phyloP scores from a whole-genome alignment of 768 basidiomycete genomes.

The Suillus cothurnatus region DNA sequence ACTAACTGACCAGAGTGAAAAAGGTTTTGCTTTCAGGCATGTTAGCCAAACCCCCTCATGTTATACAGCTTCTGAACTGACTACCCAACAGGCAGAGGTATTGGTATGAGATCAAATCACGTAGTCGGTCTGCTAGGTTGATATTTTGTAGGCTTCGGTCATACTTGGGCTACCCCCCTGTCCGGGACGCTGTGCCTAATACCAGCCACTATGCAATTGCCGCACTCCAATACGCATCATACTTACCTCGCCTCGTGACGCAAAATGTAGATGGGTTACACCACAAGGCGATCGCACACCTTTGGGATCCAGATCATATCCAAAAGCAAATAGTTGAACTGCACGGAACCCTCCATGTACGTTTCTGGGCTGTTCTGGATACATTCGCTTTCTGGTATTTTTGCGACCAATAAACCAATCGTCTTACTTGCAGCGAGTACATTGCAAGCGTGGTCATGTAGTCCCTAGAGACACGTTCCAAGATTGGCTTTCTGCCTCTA shows the following conservation, averaged over 20 bases:
- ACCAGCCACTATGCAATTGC: conserved; percentile 88
- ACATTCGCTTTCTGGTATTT: background rate
- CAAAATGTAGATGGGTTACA: conserved; percentile 96
- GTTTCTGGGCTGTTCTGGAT: conserved; percentile 17
- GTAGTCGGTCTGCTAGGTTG: background rate
- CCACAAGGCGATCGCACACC: conserved; percentile 66
- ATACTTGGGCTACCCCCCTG: conserved; percentile 84
- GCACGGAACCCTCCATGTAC: conserved; percentile 85
- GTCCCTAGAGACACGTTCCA: conserved; percentile 73
- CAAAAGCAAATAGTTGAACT: conserved; percentile 68
- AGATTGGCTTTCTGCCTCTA: conserved; percentile 64
- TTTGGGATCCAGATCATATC: conserved; percentile 41
- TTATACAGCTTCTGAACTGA: conserved; percentile 2
- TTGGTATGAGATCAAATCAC: conserved; percentile 47
- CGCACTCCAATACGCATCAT: conserved; percentile 71
- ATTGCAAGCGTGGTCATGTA: conserved; percentile 75
- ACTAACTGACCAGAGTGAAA: conserved; percentile 68
- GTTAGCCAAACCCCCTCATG: conserved; percentile 30
- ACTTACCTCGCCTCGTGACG: conserved; percentile 70
- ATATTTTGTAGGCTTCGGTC: conserved; percentile 55
- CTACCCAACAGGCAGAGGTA: conserved; percentile 70
- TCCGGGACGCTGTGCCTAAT: conserved; percentile 83
- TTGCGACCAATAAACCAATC: conserved; percentile 16
- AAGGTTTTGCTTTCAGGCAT: conserved; percentile 69
- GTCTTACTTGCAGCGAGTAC: conserved; percentile 57